Percentiles rank a stretch among this genome's conserved stretches.
phyloP scores from a whole-genome alignment of 2,329 filamentous ascomycete genomes.

The Conoideocrella luteorostrata region DNA sequence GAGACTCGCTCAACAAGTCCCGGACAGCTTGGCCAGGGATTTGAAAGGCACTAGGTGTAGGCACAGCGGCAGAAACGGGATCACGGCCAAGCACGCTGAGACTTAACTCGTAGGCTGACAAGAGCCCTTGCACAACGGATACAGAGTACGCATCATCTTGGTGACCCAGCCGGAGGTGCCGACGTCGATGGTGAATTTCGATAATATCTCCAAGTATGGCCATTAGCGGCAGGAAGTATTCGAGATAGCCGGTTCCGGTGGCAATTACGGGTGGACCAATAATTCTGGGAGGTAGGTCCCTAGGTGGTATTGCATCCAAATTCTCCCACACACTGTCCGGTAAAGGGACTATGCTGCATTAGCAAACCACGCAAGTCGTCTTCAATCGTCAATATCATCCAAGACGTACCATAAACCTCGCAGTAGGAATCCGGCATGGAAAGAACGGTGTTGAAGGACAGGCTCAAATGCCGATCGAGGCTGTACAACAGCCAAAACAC shows the following conservation, averaged over 20 bases:
- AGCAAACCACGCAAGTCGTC: too few species aligned
- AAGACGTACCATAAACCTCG: conserved; percentile 31
- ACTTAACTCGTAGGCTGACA: conserved; percentile 33
- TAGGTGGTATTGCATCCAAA: conserved; percentile 24
- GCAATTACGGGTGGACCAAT: conserved; percentile 32
- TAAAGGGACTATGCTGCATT: conserved; percentile 23
- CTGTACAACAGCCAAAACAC: conserved; percentile 43
- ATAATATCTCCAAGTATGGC: conserved; percentile 42
- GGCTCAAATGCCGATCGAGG: conserved; percentile 39
- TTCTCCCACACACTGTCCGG: conserved; percentile 35
- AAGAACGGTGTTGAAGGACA: conserved; percentile 39
- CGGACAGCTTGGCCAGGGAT: conserved; percentile 2
- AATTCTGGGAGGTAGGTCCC: conserved; percentile 25
- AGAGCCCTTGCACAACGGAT: conserved; percentile 27
- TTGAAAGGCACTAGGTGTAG: conserved; percentile 2
- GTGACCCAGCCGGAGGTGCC: conserved; percentile 35
- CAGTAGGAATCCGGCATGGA: conserved; percentile 40
- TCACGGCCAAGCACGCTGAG: conserved; percentile 24
- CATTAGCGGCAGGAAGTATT: conserved; percentile 45
- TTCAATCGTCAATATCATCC: too few species aligned
- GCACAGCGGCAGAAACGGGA: conserved; percentile 8
- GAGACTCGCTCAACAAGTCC: conserved; percentile 11
- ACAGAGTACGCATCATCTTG: conserved; percentile 28
- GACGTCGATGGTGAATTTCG: conserved; percentile 36
- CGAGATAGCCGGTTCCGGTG: conserved; percentile 39